phyloP scores from a whole-genome alignment of 2,329 filamentous ascomycete species.

The Orbilia ellipsospora region DNA sequence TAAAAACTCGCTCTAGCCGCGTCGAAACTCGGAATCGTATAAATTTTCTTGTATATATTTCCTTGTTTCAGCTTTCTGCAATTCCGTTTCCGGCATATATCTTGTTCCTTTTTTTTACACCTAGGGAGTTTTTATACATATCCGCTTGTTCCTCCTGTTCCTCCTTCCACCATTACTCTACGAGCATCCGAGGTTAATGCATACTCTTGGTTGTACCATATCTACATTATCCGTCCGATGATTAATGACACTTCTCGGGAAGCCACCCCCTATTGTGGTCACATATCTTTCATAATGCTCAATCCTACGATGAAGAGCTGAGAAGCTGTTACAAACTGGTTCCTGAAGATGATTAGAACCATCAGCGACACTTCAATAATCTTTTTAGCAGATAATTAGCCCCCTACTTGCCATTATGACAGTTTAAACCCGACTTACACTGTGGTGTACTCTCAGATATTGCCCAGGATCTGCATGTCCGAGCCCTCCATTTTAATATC shows the following conservation, averaged over 20 bases:
- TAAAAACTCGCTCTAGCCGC: conserved; percentile 70
- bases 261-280: conserved; percentile 47
- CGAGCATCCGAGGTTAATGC: conserved; percentile 54
- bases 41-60: conserved; percentile 64
- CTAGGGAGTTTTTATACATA: conserved; percentile 55
- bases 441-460: no score
- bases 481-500: no score
- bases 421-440: no score
- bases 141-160: conserved; percentile 49
- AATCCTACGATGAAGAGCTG: no score
- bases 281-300: neutral
- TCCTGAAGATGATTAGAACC: no score
- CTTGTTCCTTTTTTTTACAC: conserved; percentile 24
- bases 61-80: conserved; percentile 50
- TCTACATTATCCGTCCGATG: conserved; percentile 52
- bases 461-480: no score
- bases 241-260: conserved; percentile 49
- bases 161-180: conserved; percentile 36
- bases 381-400: no score
- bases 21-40: conserved; percentile 98
- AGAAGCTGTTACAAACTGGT: no score
- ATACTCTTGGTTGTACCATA: conserved; percentile 56
- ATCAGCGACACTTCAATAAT: no score
- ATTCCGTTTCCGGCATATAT: conserved; percentile 52
- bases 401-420: no score